Conservation (phyloP, 1,284 basidiomycete genomes). For the Vanrija sp. region DNA sequence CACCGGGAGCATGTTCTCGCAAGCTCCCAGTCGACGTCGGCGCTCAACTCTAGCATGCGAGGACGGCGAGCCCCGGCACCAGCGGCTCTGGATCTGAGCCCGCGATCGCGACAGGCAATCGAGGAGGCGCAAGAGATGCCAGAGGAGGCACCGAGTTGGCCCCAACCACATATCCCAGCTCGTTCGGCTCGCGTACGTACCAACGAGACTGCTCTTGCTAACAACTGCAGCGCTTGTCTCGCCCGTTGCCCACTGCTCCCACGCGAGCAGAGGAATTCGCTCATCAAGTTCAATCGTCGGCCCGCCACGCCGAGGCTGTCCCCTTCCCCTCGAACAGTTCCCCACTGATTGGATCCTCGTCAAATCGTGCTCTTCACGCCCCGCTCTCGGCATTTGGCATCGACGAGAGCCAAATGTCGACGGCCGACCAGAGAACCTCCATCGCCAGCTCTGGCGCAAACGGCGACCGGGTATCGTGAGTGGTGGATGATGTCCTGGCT, state of each 20-base stretch:
- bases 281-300: background rate
- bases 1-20: slow-evolving; percentile 12
- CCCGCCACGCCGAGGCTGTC: slow-evolving; percentile 2
- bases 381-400: slow-evolving; percentile 19
- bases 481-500: slow-evolving; percentile 3
- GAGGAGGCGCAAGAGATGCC: too few relatives aligned
- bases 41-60: slow-evolving; percentile 18
- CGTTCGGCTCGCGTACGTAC: too few relatives aligned
- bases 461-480: slow-evolving; percentile 27
- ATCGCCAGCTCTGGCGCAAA: slow-evolving; percentile 10
- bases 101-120: background rate
- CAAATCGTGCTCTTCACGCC: background rate
- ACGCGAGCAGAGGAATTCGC: background rate
- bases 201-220: background rate
- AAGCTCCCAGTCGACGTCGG: slow-evolving; percentile 20
- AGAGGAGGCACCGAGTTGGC: too few relatives aligned
- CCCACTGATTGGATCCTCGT: background rate
- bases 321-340: slow-evolving; percentile 9
- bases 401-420: slow-evolving; percentile 1
- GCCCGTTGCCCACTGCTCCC: background rate
- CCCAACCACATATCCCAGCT: too few relatives aligned
- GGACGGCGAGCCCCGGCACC: slow-evolving; percentile 37
- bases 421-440: slow-evolving; percentile 13
- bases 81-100: slow-evolving; percentile 36
- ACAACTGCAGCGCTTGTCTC: background rate